These are phyloP conservation scores for Conoideocrella luteorostrata DNA, from an alignment of 2,329 filamentous ascomycete species.

Conservation along the genomic window DNA sequence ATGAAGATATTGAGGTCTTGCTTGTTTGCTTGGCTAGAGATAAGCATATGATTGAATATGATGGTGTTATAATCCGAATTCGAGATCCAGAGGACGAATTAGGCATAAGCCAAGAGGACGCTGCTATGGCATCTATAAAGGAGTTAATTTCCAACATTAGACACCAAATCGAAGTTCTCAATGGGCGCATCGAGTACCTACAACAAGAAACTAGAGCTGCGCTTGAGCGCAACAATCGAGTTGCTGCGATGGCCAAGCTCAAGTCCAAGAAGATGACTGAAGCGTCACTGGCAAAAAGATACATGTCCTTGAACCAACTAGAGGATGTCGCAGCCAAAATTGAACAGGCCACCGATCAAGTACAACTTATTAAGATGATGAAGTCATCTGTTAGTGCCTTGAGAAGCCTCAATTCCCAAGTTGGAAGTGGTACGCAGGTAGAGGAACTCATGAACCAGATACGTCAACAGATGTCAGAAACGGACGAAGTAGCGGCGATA, in stretches of 20 bases:
- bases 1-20: constrained; percentile 62
- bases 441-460: constrained; percentile 69
- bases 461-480: constrained; percentile 71
- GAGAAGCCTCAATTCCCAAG: constrained; percentile 63
- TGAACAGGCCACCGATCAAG: constrained; percentile 77
- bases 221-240: constrained; percentile 64
- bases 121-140: constrained; percentile 76
- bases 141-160: constrained; percentile 69
- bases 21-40: constrained; percentile 65
- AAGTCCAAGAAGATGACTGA: constrained; percentile 80
- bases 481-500: constrained; percentile 75
- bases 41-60: constrained; percentile 50
- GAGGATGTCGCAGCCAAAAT: constrained; percentile 80
- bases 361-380: constrained; percentile 79
- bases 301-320: constrained; percentile 69
- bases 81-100: constrained; percentile 44
- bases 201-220: constrained; percentile 60
- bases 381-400: constrained; percentile 69
- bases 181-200: constrained; percentile 60
- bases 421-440: constrained; percentile 70
- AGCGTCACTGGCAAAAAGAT: constrained; percentile 62
- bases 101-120: constrained; percentile 68
- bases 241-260: constrained; percentile 70
- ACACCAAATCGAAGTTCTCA: constrained; percentile 62
- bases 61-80: constrained; percentile 70